Percentiles rank a stretch among this genome's conserved stretches.
Evolutionary conservation across 352 stramenopile species (phyloP).

Genomic region (Pythium grandisporangium): DNA sequence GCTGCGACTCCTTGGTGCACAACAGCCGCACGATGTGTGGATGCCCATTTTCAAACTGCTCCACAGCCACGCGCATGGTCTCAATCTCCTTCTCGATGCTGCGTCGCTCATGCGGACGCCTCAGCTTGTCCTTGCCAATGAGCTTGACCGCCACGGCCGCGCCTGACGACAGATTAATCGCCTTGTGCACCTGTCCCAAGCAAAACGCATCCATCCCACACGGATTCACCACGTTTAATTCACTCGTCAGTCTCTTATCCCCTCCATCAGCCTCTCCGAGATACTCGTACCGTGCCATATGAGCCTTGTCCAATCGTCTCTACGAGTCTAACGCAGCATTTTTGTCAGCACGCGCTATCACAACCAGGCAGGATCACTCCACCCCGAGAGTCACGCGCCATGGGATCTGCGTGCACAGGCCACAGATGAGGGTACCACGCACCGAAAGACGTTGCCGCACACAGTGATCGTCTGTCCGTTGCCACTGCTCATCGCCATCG

Average conservation of each 20-base stretch:
- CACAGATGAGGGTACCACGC: conserved; percentile 2
- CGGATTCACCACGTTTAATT: background rate
- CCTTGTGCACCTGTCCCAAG: conserved; percentile 68
- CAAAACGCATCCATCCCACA: background rate
- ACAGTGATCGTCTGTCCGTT: conserved; percentile 74
- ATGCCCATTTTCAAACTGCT: conserved; percentile 83
- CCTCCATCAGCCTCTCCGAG: too few species aligned
- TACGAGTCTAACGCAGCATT: conserved; percentile 47
- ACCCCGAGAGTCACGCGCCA: background rate
- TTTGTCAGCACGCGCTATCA: too few species aligned
- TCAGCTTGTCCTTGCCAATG: conserved; percentile 69
- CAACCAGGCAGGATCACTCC: too few species aligned
- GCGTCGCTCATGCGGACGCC: conserved; percentile 56
- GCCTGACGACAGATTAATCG: conserved; percentile 68
- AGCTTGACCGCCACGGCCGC: conserved; percentile 76
- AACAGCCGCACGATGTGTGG: conserved; percentile 74
- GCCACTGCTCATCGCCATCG: conserved; percentile 29
- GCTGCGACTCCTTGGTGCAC: conserved; percentile 74
- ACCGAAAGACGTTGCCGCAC: conserved; percentile 78
- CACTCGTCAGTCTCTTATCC: background rate
- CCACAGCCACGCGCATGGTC: conserved; percentile 76
- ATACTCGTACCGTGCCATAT: conserved; percentile 59
- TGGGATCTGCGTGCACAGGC: background rate
- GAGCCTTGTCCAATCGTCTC: conserved; percentile 72
- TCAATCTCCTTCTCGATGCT: conserved; percentile 85